Evolutionary conservation across 73 alveolate species (phyloP).

Genomic region (Tetrahymena thermophila): DNA sequence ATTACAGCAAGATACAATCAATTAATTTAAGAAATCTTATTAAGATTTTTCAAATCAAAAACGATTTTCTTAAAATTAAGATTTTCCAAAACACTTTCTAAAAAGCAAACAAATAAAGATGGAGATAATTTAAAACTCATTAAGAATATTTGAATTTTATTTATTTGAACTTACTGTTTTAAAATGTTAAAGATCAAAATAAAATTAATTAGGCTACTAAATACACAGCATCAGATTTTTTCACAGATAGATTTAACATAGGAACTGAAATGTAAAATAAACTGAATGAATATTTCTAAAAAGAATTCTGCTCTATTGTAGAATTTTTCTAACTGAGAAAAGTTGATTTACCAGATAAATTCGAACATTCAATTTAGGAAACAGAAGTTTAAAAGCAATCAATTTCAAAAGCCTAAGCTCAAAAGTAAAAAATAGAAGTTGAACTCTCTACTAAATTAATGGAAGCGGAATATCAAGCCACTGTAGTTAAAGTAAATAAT

Average conservation of each 20-base stretch:
- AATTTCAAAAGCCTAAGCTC: slow-evolving; percentile 53
- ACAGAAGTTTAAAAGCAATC: slow-evolving; percentile 58
- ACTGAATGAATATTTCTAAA: slow-evolving; percentile 39
- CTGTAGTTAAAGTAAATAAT: slow-evolving; percentile 16
- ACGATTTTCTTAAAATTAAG: not conserved
- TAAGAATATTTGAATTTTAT: no score
- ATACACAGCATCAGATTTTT: slow-evolving; percentile 58
- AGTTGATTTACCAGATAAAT: slow-evolving; percentile 53
- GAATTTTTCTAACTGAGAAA: slow-evolving; percentile 51
- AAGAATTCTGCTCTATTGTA: slow-evolving; percentile 35
- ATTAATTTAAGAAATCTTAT: not conserved
- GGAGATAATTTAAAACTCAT: not conserved
- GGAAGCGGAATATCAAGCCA: slow-evolving; percentile 53
- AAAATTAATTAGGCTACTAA: slow-evolving; percentile 47
- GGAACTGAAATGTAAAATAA: slow-evolving; percentile 54
- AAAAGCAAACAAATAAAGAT: not conserved
- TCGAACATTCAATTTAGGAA: slow-evolving; percentile 54
- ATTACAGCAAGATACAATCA: no score
- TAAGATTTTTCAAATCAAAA: no score
- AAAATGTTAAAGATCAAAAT: no score
- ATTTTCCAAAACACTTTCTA: not conserved
- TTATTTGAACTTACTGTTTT: not conserved
- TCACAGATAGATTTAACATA: slow-evolving; percentile 56
- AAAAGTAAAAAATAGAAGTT: slow-evolving; percentile 50
- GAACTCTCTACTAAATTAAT: slow-evolving; percentile 54